Percentiles rank a stretch among this genome's conserved stretches.
Evolutionary conservation across 116 monocot species (phyloP).

Genomic region (Thalassia testudinum): DNA sequence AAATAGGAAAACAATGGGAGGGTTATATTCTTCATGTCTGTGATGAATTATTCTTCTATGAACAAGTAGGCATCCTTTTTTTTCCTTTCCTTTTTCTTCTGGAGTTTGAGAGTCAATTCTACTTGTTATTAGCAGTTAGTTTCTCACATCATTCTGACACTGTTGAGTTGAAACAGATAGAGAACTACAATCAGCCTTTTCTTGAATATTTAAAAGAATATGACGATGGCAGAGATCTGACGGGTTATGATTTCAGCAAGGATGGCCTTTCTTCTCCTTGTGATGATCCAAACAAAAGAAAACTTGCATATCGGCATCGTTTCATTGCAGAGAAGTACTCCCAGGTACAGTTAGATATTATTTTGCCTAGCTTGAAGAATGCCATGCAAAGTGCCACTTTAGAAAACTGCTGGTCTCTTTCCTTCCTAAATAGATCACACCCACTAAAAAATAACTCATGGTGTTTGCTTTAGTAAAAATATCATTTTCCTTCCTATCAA

Average conservation of each 20-base stretch:
- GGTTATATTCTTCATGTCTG: slow-evolving; percentile 80
- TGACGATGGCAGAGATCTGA: slow-evolving; percentile 85
- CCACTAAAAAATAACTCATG: too few relatives aligned
- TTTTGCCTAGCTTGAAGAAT: too few relatives aligned
- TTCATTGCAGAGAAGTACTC: slow-evolving; percentile 62
- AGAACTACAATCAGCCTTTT: slow-evolving; percentile 80
- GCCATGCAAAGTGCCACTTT: too few relatives aligned
- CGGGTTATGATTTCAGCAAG: slow-evolving; percentile 71
- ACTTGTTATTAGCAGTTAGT: slow-evolving; percentile 1
- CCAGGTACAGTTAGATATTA: slow-evolving; percentile 29
- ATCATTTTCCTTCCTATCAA: too few relatives aligned
- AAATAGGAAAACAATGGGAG: slow-evolving; percentile 84
- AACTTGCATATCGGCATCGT: slow-evolving; percentile 84
- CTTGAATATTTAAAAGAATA: slow-evolving; percentile 41
- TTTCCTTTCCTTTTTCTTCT: background rate
- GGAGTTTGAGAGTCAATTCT: background rate
- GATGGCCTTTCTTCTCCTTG: slow-evolving; percentile 47
- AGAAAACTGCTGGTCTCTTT: too few relatives aligned
- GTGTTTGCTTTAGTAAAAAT: too few relatives aligned
- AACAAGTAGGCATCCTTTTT: slow-evolving; percentile 36
- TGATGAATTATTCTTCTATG: slow-evolving; percentile 74
- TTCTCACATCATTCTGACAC: background rate
- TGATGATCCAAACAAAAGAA: slow-evolving; percentile 76
- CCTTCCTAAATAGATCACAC: too few relatives aligned
- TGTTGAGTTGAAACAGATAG: slow-evolving; percentile 38